Conservation (phyloP, 176 grass and related monocot genomes). For the Melocanna baccifera region DNA sequence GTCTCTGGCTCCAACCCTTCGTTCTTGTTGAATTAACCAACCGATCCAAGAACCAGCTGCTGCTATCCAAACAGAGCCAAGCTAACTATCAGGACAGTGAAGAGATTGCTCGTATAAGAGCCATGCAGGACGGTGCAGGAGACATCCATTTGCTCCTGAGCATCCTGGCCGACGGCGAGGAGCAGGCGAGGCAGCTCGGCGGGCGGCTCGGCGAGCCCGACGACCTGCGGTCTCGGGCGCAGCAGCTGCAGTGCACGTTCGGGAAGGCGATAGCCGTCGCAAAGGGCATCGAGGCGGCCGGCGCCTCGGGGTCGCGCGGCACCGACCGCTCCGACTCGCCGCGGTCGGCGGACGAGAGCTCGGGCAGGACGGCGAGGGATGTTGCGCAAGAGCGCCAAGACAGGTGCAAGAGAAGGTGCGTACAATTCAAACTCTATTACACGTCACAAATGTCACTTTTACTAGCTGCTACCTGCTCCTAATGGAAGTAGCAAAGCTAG, state of each 20-base stretch:
- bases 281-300: slow-evolving; percentile 42
- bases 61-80: not conserved
- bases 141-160: slow-evolving; percentile 39
- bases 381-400: slow-evolving; percentile 19
- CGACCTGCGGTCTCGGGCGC: not conserved
- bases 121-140: slow-evolving; percentile 31
- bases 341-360: slow-evolving; percentile 55
- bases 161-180: slow-evolving; percentile 54
- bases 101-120: not conserved
- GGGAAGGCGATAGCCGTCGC: slow-evolving; percentile 38
- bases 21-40: not conserved
- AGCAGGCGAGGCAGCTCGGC: slow-evolving; percentile 42
- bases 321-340: slow-evolving; percentile 47
- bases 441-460: not conserved
- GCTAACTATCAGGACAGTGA: not conserved
- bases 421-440: not conserved
- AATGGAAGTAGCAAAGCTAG: not conserved
- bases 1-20: not conserved
- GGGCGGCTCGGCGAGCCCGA: slow-evolving; percentile 23
- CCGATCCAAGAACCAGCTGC: not conserved
- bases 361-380: slow-evolving; percentile 14
- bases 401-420: slow-evolving; percentile 57
- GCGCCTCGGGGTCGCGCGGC: slow-evolving; percentile 12
- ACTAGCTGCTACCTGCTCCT: not conserved
- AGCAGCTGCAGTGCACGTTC: slow-evolving; percentile 39